Conservation (phyloP, 306 rosid species). For the Gleditsia sinensis region DNA sequence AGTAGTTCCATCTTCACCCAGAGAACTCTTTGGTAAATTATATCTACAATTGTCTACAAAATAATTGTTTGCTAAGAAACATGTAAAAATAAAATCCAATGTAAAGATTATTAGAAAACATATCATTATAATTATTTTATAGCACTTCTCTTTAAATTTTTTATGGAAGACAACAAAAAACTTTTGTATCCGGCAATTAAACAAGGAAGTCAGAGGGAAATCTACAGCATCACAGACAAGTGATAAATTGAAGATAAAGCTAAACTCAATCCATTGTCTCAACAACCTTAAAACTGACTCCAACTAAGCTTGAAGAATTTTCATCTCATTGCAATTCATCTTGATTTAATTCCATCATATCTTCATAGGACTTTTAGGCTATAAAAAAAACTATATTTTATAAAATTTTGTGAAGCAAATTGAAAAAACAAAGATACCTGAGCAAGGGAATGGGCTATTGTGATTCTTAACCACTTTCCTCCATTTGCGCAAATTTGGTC, state of each 20-base stretch:
- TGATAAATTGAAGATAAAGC: not conserved
- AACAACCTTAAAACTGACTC: not conserved
- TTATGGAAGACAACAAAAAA: not conserved
- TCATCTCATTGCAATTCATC: not conserved
- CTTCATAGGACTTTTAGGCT: not conserved
- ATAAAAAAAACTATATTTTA: not conserved
- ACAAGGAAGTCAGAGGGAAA: not conserved
- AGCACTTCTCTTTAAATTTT: not conserved
- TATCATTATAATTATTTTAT: not conserved
- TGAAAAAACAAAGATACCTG: conserved; percentile 11
- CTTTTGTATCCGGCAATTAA: not conserved
- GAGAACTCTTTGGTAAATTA: not conserved
- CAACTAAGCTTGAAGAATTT: not conserved
- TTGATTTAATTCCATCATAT: not conserved
- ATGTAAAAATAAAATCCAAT: not conserved
- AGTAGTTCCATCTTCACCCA: not conserved
- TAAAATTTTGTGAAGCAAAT: not conserved
- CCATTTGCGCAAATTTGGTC: not conserved
- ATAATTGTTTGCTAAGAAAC: not conserved
- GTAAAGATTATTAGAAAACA: not conserved
- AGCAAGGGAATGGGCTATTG: not conserved
- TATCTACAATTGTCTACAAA: not conserved
- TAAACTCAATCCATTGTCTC: not conserved
- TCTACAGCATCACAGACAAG: not conserved
- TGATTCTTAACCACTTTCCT: not conserved